Evolutionary conservation across 2,329 filamentous ascomycete species (phyloP).

Genomic region (Pyricularia grisea): DNA sequence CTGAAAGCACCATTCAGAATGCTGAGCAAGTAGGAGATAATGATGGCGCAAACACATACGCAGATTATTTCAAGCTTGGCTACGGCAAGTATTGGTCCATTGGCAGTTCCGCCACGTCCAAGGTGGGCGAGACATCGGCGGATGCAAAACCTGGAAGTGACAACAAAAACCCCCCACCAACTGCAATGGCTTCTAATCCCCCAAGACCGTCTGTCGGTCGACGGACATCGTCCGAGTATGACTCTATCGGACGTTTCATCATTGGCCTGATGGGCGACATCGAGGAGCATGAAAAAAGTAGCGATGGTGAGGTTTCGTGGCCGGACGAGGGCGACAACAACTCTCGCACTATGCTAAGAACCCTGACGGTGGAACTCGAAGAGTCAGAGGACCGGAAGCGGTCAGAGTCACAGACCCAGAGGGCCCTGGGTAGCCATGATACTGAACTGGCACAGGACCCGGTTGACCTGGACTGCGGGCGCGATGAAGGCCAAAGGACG

Average conservation of each 20-base stretch:
- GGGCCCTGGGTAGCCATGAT: slow-evolving; percentile 33
- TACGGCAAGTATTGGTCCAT: slow-evolving; percentile 60
- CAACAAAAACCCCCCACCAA: not conserved
- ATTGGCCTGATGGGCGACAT: slow-evolving; percentile 61
- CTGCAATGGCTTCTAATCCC: not conserved
- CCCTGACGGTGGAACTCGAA: slow-evolving; percentile 57
- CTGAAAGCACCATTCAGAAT: not conserved
- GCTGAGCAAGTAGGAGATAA: slow-evolving; percentile 16
- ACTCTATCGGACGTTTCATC: slow-evolving; percentile 42
- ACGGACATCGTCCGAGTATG: not conserved
- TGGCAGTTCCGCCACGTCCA: slow-evolving; percentile 14
- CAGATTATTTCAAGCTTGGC: slow-evolving; percentile 56
- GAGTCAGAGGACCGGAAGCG: slow-evolving; percentile 22
- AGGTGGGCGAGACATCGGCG: not conserved
- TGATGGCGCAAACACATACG: slow-evolving; percentile 42
- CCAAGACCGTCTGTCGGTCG: not conserved
- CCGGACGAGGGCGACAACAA: slow-evolving; percentile 29
- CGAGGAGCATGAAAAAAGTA: slow-evolving; percentile 28
- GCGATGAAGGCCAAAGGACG: slow-evolving; percentile 1
- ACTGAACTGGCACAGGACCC: slow-evolving; percentile 15
- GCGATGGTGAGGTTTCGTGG: slow-evolving; percentile 20
- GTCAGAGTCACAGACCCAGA: slow-evolving; percentile 34
- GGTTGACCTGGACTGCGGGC: slow-evolving; percentile 16
- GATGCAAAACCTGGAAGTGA: not conserved
- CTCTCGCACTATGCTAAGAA: slow-evolving; percentile 52